Evolutionary conservation across 2,329 filamentous ascomycete species (phyloP).

Genomic region (Fusarium pilosicola): DNA sequence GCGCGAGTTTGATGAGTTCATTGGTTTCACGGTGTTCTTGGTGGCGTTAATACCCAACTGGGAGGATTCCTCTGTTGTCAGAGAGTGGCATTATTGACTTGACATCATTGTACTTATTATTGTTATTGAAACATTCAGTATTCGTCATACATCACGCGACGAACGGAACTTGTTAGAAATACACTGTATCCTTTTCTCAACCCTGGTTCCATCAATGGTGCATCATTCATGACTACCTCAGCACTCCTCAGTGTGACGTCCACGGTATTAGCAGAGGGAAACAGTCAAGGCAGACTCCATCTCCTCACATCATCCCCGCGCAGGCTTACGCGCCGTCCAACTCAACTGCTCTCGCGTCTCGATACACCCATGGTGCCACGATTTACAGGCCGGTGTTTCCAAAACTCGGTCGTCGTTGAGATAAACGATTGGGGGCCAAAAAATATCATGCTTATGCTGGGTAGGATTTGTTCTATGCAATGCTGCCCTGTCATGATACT

Average conservation of each 20-base stretch:
- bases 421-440: constrained; percentile 9
- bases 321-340: constrained; percentile 63
- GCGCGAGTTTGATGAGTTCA: background rate
- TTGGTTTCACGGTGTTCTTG: constrained; percentile 8
- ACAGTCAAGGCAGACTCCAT: constrained; percentile 2
- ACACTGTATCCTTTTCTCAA: background rate
- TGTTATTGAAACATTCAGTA: background rate
- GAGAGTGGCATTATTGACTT: background rate
- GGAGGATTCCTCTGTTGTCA: background rate
- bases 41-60: constrained; percentile 25
- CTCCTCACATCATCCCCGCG: constrained; percentile 53
- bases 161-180: constrained; percentile 1
- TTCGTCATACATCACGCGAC: background rate
- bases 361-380: constrained; percentile 13
- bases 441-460: constrained; percentile 42
- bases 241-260: background rate
- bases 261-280: background rate
- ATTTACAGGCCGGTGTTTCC: constrained; percentile 55
- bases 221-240: background rate
- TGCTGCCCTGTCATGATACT: constrained; percentile 50
- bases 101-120: background rate
- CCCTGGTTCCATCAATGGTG: background rate
- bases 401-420: constrained; percentile 32
- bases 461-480: constrained; percentile 73
- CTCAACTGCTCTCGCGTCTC: background rate